These are phyloP conservation scores for Schoenoplectus tabernaemontani DNA, from an alignment of 202 grass and related monocot genomes.

Conservation along the genomic window DNA sequence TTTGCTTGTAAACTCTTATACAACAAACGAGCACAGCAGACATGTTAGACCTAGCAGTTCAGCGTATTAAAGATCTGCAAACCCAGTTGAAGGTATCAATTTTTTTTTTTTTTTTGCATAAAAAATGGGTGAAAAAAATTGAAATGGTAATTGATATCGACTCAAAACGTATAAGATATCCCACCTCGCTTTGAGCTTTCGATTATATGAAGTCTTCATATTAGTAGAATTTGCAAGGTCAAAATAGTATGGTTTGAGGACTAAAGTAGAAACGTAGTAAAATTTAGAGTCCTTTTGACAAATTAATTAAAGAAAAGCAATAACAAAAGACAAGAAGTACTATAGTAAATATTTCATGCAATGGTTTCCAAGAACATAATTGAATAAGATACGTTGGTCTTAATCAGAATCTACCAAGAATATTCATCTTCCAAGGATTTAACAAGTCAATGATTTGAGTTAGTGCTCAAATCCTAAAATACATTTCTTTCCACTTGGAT, in stretches of 20 bases:
- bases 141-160: background rate
- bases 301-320: background rate
- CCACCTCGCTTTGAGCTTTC: background rate
- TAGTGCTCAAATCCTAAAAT: background rate
- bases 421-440: too few relatives aligned
- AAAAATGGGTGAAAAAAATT: background rate
- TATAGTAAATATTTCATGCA: background rate
- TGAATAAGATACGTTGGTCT: background rate
- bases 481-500: background rate
- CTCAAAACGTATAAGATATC: background rate
- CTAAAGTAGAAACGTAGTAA: background rate
- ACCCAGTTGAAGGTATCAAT: constrained; percentile 43
- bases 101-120: background rate
- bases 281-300: background rate
- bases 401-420: background rate
- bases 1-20: background rate
- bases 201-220: background rate
- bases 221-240: background rate
- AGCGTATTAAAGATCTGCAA: constrained; percentile 48
- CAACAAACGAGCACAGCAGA: constrained; percentile 64
- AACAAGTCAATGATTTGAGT: background rate
- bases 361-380: background rate
- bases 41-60: constrained; percentile 54
- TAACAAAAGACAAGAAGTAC: background rate
- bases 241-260: background rate